Evolutionary conservation across 2,329 filamentous ascomycete species (phyloP), one percentile per base, ranked within the genome.

Genomic region (Penicillium brevicompactum): DNA sequence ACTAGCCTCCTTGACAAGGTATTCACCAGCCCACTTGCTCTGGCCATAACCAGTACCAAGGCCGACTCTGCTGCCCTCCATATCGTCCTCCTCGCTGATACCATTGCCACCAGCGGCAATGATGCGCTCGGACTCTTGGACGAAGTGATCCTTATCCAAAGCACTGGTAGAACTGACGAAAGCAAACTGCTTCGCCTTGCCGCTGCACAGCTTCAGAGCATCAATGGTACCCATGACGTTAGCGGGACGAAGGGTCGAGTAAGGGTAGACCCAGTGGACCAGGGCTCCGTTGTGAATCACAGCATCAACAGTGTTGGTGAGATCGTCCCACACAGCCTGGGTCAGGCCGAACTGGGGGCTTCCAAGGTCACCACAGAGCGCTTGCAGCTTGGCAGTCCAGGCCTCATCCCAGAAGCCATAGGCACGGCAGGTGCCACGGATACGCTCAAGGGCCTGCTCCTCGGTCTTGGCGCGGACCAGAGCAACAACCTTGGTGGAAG

Each of bases 11-110:
- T 90, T 84, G 21, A 92, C 84, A 46, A 97, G 80, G 62, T 83
- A 84, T 68, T 88, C 86, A 3, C 84, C 82, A 5, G 84, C 89
- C 92, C 92, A 97, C 77, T 97, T 97, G 61, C 85, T 86, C 73
- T 97, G 92, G 2, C 93, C 92, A 67, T 97, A 97, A 5, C 93
- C 92, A 1, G 90, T 96, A 38, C 86, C 86, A 1, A 97, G 84
- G 31, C 90, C 90, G 49, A 80, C 86, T 38, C 86, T 82, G 67
- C 90, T 92, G 50, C 92, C 91, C 62, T 84, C 79, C 58, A 97
- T 80, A 61, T 93, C 87, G 69, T 97, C 92, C 0, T 80, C 81
- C 72, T 97, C 93, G 18, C 82, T 79, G 14, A 96, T 82, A 11
- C 85, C 84, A 18, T 78, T 79, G 7, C 84, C 85, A 9, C 89